Base-by-base conservation (phyloP, 441 rosid genomes). In the Populus hybrid region DNA sequence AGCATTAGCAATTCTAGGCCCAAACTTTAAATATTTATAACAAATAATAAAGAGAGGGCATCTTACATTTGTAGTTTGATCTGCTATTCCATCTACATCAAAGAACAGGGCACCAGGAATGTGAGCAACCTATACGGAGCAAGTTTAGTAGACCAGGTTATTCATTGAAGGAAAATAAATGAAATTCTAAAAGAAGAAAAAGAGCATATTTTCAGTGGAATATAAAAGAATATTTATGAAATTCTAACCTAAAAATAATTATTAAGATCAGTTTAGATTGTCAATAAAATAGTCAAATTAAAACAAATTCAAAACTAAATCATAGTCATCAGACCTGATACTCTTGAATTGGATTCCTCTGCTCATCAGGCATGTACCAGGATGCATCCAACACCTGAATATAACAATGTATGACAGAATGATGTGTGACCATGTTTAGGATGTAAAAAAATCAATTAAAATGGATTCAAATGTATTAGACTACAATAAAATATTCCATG, bases 281-380 rank as follows among this genome's bases (percentile, higher is more conserved):
- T 23, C 28, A n/a, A 26, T 64, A 26, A 23, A 26, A 21, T 11
- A 64, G 28, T 64, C 67, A 64, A 64, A 7, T 8, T 1, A 42
- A 30, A 69, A 10, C 26, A 67, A 69, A 77, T 73, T 74, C 42
- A 69, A 79, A 74, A 30, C 6, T 42, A 79, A 70, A 57, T 40
- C 36, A 42, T 12, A 73, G 75, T 71, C 70, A 71, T 71, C 63
- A 95, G 7, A 46, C 98, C 91, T 92, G 97, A 83, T 92, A 91
- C 81, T 95, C 99, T 86, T 94, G 97, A 85, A 91, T 86, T 53
- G 99, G 95, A 81, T 91, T 92, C 84, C 97, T 89, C 82, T 94
- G 90, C 85, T 95, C 97, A 86, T 86, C 89, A 57, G 98, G 95
- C 99, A 95, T 92, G 87, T 94, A 94, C 99, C 99, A 95, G 9